Evolutionary conservation across 345 rosid genomes (phyloP).

Genomic region (Physaria fendleri): DNA sequence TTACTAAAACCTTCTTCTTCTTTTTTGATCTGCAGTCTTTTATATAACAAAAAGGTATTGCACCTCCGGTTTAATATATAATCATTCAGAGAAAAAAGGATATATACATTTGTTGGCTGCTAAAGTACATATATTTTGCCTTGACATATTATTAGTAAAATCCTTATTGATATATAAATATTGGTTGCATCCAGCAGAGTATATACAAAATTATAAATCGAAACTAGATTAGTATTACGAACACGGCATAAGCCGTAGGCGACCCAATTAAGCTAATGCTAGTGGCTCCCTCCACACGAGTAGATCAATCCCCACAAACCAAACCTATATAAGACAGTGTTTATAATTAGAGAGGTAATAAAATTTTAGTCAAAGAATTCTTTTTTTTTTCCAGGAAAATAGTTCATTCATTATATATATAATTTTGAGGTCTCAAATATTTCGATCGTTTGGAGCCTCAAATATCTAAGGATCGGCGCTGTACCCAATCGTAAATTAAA

Average conservation of each 20-base stretch:
- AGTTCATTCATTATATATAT: no score
- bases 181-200: not conserved
- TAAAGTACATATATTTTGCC: not conserved
- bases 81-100: no score
- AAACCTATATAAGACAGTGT: slow-evolving; percentile 10
- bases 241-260: slow-evolving; percentile 9
- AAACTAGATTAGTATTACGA: slow-evolving; percentile 4
- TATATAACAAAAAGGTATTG: no score
- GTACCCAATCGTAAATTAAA: no score
- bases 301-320: slow-evolving; percentile 19
- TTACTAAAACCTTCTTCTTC: no score
- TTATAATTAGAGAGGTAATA: not conserved
- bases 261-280: slow-evolving; percentile 11
- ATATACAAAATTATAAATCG: not conserved
- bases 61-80: no score
- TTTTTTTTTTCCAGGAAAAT: no score
- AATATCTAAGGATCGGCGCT: no score
- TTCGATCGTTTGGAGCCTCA: no score
- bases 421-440: no score
- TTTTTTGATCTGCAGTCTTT: no score
- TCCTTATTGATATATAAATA: not conserved
- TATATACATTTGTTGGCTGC: not conserved
- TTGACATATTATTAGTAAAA: not conserved
- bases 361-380: slow-evolving; percentile 2
- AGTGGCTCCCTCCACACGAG: slow-evolving; percentile 4